Evolutionary conservation across 2,329 filamentous ascomycete genomes (phyloP).

Genomic region (Samsoniella hepiali): DNA sequence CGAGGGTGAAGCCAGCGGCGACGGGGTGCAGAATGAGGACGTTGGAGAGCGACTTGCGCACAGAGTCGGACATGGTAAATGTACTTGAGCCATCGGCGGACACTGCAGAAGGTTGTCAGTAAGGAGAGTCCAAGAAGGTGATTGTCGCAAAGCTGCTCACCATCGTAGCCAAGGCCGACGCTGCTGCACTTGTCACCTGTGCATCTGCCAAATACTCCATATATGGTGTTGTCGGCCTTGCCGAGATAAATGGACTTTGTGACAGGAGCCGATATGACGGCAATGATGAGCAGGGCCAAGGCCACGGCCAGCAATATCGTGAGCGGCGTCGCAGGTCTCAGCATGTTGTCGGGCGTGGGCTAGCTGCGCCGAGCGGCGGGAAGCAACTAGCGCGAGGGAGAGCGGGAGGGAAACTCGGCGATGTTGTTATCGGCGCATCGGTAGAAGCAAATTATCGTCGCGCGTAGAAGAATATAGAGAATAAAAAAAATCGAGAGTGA

Average conservation of each 20-base stretch:
- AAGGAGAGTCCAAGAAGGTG: neutral
- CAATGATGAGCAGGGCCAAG: constrained; percentile 80
- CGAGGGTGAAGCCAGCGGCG: constrained; percentile 77
- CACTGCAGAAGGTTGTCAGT: constrained; percentile 13
- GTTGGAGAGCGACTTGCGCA: constrained; percentile 68
- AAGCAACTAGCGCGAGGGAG: constrained; percentile 8
- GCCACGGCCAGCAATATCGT: constrained; percentile 80
- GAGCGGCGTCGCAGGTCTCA: constrained; percentile 90
- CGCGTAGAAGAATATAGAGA: neutral
- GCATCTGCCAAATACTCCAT: constrained; percentile 93
- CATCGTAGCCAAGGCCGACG: constrained; percentile 81
- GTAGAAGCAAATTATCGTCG: neutral
- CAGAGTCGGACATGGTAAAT: constrained; percentile 55
- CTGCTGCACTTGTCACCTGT: constrained; percentile 61
- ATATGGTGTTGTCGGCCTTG: constrained; percentile 70
- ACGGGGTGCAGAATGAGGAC: constrained; percentile 92
- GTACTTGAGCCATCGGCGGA: constrained; percentile 30
- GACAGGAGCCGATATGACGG: constrained; percentile 87
- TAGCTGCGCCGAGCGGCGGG: constrained; percentile 21
- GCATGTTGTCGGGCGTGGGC: constrained; percentile 54
- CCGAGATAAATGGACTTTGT: constrained; percentile 82
- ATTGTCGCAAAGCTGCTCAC: constrained; percentile 52
- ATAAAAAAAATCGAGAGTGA: neutral
- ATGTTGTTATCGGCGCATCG: constrained; percentile 12
- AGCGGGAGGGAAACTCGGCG: neutral